A percentile compares a stretch with the other conserved stretches of the same genome.
Evolutionary conservation across 2,329 filamentous ascomycete genomes (phyloP).

Genomic region (Aspergillus sp.): DNA sequence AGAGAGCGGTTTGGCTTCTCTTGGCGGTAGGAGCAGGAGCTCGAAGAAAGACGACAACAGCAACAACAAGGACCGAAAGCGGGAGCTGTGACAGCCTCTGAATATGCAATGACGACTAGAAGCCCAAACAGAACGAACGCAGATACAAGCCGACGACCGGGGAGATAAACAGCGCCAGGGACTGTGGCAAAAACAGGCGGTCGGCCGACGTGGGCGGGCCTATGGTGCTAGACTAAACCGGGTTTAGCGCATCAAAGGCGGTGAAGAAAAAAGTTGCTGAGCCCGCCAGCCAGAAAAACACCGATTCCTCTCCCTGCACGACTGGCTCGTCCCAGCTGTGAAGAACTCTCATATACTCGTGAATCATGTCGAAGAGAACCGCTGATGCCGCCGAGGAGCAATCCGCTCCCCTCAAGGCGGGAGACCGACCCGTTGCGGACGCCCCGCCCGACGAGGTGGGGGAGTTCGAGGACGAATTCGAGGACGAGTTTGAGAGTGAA

Average conservation of each 20-base stretch:
- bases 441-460: constrained; percentile 45
- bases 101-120: too few relatives aligned
- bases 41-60: too few relatives aligned
- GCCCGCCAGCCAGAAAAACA: neutral
- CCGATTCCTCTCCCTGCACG: constrained; percentile 8
- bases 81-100: too few relatives aligned
- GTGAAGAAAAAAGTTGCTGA: constrained; percentile 27
- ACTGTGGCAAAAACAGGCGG: too few relatives aligned
- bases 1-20: neutral
- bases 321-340: constrained; percentile 12
- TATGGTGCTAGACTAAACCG: too few relatives aligned
- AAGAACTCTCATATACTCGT: too few relatives aligned
- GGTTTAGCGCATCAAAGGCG: constrained; percentile 18
- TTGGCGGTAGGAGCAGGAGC: too few relatives aligned
- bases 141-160: too few relatives aligned
- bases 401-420: constrained; percentile 49
- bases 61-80: neutral
- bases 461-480: constrained; percentile 71
- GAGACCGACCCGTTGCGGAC: constrained; percentile 47
- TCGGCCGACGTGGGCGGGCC: too few relatives aligned
- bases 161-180: too few relatives aligned
- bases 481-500: constrained; percentile 89
- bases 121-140: too few relatives aligned
- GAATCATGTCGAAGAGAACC: constrained; percentile 51
- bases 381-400: constrained; percentile 45